Base-by-base conservation (phyloP, 2,329 filamentous ascomycete genomes). In the Sarocladiaceae sp. region DNA sequence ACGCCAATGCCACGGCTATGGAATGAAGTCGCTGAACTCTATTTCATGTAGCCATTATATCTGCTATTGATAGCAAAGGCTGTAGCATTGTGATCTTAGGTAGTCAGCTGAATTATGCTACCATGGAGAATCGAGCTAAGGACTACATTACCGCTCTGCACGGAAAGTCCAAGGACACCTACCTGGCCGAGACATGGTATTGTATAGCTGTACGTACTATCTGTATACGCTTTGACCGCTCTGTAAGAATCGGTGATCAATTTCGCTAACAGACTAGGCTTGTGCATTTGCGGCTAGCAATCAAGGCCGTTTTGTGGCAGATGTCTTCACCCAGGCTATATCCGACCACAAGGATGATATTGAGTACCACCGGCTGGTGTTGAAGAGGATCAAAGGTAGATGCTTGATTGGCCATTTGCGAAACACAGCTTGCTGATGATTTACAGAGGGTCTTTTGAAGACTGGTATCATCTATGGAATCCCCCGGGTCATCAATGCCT, bases 391-490 rank as follows among this genome's bases (percentile, higher is more conserved):
- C 13, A 56, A 57, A 44, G 53, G 53, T 58, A 20, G 10, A 1
- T n/a, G 22, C 12, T 20, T 7, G 1, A 18, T 12, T 20, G 4
- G 11, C 25, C 1, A 26, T 10, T 25, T 23, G 37, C 20, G 11
- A 22, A 42, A 23, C 37, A 37, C 12, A n/a, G 15, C 35, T 37
- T 6, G 18, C 37, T n/a, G 37, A 20, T 33, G 29, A 15, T 33
- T 33, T 22, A 42, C 15, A 60, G 59, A 61, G 42, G 54, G 49
- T 3, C 49, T 62, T 3, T 31, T 62, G 5, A 62, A 62, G 50
- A 61, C 60, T 1, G 55, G 59, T 36, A 59, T 61, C 50, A 62
- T 62, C 23, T 62, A 58, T 31, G 60, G 60, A 39, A 62, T 62
- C 37, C 60, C 60, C 18, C 55, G 60, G 6, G 51, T 61, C 23